These are phyloP conservation scores for Pythium grandisporangium DNA, from an alignment of 352 stramenopile genomes.

Conservation along the genomic window DNA sequence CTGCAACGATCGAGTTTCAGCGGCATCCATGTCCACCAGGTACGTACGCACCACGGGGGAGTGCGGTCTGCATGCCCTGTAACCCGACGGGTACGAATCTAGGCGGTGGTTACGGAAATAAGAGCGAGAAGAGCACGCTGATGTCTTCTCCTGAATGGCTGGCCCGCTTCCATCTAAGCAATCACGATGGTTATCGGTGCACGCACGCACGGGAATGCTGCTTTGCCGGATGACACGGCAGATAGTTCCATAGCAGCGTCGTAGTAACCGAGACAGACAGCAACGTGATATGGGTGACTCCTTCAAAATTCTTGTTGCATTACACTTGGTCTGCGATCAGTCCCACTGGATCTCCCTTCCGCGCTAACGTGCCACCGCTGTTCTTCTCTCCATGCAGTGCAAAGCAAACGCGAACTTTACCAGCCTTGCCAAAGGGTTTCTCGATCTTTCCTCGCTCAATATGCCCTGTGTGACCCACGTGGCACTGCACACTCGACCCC, in stretches of 20 bases:
- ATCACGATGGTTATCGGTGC: too few relatives aligned
- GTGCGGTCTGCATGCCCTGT: constrained; percentile 32
- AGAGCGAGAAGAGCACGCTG: too few relatives aligned
- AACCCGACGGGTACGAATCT: too few relatives aligned
- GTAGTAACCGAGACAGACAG: too few relatives aligned
- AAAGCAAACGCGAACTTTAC: constrained; percentile 61
- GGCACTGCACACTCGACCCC: constrained; percentile 14
- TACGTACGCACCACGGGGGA: constrained; percentile 34
- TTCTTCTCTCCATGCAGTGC: too few relatives aligned
- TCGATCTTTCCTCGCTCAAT: constrained; percentile 43
- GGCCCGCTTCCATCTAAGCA: too few relatives aligned
- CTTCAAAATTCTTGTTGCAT: too few relatives aligned
- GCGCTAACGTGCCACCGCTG: constrained; percentile 38
- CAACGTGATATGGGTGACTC: too few relatives aligned
- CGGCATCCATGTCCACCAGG: constrained; percentile 26
- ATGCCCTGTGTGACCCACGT: constrained; percentile 1
- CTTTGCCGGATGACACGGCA: constrained; percentile 21
- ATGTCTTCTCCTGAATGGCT: too few relatives aligned
- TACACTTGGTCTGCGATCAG: constrained; percentile 9
- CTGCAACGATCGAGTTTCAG: constrained; percentile 35
- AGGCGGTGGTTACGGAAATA: too few relatives aligned
- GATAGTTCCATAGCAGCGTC: background rate
- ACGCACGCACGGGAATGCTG: constrained; percentile 33
- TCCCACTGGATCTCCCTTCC: constrained; percentile 28
- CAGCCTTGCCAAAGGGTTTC: constrained; percentile 69